Percentiles rank a stretch among this genome's conserved stretches.
These are phyloP conservation scores for Malus hybrid DNA, from an alignment of 331 rosid species.

Conservation along the genomic window DNA sequence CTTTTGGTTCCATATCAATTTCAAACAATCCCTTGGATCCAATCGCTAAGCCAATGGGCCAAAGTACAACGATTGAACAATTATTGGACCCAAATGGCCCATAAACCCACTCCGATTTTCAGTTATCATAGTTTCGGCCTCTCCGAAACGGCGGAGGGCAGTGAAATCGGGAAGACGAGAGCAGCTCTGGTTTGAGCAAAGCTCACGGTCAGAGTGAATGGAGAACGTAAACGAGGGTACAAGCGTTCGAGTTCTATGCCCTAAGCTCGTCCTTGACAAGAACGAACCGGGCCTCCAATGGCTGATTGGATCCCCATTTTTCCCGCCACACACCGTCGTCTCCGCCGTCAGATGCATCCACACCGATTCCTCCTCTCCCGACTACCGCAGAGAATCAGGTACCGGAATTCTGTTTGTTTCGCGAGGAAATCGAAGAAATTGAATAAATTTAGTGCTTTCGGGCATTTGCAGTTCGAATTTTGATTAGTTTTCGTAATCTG, in stretches of 20 bases:
- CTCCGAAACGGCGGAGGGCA: not conserved
- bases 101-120: not conserved
- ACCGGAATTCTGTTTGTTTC: not conserved
- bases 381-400: constrained; percentile 67
- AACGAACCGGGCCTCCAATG: constrained; percentile 51
- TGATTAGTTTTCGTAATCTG: constrained; percentile 9
- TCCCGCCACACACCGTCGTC: constrained; percentile 63
- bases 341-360: constrained; percentile 65
- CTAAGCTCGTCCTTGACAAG: constrained; percentile 34
- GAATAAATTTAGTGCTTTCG: not conserved
- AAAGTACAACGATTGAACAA: too few relatives aligned
- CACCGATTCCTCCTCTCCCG: constrained; percentile 39
- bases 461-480: not conserved
- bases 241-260: constrained; percentile 44
- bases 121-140: not conserved
- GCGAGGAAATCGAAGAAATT: not conserved
- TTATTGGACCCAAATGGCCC: not conserved
- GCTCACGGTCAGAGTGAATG: constrained; percentile 12
- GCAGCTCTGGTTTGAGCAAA: not conserved
- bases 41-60: not conserved
- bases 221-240: constrained; percentile 23
- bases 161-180: not conserved
- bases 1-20: not conserved
- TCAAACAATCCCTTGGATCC: not conserved
- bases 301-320: constrained; percentile 83